Percentiles rank a stretch among this genome's conserved stretches.
Evolutionary conservation across 345 rosid species (phyloP).

Genomic region (Eucalyptus shirleyi): DNA sequence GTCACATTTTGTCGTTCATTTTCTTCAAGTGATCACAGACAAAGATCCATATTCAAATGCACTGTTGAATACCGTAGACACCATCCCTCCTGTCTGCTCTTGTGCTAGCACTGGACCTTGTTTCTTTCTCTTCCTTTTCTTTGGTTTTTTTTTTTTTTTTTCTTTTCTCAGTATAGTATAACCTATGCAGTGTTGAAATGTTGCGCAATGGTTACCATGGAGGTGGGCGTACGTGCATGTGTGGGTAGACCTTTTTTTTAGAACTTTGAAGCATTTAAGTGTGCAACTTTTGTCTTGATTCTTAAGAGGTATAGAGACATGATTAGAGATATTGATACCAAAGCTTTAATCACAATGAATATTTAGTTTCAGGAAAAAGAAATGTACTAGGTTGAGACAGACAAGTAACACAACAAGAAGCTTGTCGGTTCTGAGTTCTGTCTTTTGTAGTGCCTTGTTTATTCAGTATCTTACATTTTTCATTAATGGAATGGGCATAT

Average conservation of each 20-base stretch:
- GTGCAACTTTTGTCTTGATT: background rate
- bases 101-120: background rate
- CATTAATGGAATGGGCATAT: background rate
- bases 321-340: background rate
- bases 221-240: background rate
- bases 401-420: background rate
- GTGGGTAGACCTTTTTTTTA: background rate
- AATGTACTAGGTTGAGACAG: background rate
- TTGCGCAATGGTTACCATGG: background rate
- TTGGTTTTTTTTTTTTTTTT: background rate
- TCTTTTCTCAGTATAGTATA: background rate
- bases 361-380: background rate
- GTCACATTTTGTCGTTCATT: background rate
- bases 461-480: background rate
- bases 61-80: background rate
- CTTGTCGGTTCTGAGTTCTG: background rate
- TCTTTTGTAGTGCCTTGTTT: background rate
- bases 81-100: background rate
- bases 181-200: background rate
- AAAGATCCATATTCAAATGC: background rate
- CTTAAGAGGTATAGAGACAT: background rate
- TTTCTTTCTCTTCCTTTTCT: background rate
- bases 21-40: background rate
- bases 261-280: background rate
- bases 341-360: background rate